A percentile compares a stretch with the other conserved stretches of the same genome.
Evolutionary conservation across 768 basidiomycete species (phyloP).

Genomic region (Lactifluus subvellereus): DNA sequence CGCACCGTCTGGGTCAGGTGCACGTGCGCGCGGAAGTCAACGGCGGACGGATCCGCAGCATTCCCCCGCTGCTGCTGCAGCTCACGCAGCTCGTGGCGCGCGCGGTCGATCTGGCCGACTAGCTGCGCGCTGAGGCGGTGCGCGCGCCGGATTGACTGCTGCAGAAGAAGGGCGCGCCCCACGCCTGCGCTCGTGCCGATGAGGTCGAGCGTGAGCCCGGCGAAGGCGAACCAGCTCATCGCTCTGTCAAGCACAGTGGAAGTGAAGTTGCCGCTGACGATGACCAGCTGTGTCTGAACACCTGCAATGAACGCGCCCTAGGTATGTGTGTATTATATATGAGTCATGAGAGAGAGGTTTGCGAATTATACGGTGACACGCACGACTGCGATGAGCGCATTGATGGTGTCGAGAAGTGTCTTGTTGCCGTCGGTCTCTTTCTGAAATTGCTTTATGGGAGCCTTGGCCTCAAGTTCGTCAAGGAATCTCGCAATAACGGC

Average conservation of each 20-base stretch:
- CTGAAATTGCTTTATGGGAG: conserved; percentile 1
- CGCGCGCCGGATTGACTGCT: conserved; percentile 8
- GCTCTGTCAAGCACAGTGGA: not conserved
- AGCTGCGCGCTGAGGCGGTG: conserved; percentile 12
- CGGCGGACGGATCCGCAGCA: not conserved
- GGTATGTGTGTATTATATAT: not conserved
- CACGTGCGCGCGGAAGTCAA: not conserved
- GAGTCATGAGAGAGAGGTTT: not conserved
- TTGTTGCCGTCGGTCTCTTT: conserved; percentile 12
- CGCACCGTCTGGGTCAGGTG: not conserved
- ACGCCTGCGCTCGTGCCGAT: conserved; percentile 21
- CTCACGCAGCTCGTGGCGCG: conserved; percentile 11
- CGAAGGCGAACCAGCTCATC: conserved; percentile 21
- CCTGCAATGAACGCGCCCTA: conserved; percentile 25
- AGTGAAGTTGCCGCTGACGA: not conserved
- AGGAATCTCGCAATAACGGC: conserved; percentile 6
- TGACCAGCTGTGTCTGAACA: conserved; percentile 19
- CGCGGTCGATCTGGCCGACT: conserved; percentile 11
- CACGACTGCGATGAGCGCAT: conserved; percentile 17
- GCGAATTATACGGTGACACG: not conserved
- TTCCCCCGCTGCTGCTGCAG: not conserved
- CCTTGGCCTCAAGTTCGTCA: conserved; percentile 10
- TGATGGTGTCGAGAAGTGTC: conserved; percentile 21
- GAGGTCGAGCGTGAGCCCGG: conserved; percentile 24
- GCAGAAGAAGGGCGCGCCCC: conserved; percentile 13